Evolutionary conservation across 257 asterid species (phyloP), one percentile per base, ranked within the genome.

Genomic region (Solanum tarapatanum): DNA sequence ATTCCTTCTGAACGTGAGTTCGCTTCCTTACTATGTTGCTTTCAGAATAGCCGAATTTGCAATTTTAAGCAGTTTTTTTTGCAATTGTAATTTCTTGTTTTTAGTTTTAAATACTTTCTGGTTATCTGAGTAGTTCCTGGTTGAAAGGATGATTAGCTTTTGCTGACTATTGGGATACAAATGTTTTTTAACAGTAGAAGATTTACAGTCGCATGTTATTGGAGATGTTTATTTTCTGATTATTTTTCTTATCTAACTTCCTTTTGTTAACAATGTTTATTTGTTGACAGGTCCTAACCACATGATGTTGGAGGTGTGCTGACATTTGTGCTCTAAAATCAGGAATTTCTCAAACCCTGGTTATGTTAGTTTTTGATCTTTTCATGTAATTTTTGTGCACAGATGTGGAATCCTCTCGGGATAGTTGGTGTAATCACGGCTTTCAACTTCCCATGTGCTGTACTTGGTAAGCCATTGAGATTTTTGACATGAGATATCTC

Each of bases 321-420:
- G 88, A 69, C 85, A 89, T 88, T 84, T 87, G 82, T 87, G 87
- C 69, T 51, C 21, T 4, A 43, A 36, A 32, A 62, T 75, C 36
- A 41, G 80, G 60, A 86, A 55, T 70, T 51, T 26, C 41, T 21
- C 28, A 13, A 39, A 51, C 60, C 28, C 8, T 72, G 7, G 17
- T 86, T 86, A 19, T 86, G 55, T 26, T 51, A 73, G 30, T 86
- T 36, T 84, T 37, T 87, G 24, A 51, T 85, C 16, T 90, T 89
- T 24, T 82, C 84, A 37, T 80, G 11, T 85, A 30, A 89, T 39
- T 83, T 83, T 48, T 85, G 24, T 88, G 87, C 76, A 86, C 98
- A 97, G 99, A 93, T 91, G 94, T 97, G 99, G 99, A 97, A 96
- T 90, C 99, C 99, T 87, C 96, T 97, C 43, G 98, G 99, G 88